Evolutionary conservation across 257 asterid genomes (phyloP), one percentile per base, ranked within the genome.

Genomic region (Solanum dulcamara): DNA sequence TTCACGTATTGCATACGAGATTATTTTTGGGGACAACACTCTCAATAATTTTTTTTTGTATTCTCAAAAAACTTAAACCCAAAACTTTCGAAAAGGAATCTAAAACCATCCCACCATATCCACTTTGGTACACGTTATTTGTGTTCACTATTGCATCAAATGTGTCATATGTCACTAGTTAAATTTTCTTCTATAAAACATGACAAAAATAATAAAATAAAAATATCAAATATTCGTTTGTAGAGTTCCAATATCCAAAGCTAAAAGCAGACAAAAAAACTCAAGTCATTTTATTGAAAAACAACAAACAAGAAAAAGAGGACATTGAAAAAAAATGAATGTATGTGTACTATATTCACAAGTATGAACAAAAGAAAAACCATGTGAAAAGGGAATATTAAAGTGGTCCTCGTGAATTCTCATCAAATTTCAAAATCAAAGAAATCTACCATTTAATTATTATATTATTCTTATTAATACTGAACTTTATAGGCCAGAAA

Each of bases 1-100:
- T 22, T 22, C 0, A 22, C 5, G 14, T 6, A 9, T 57, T 38
- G 8, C 42, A 38, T 0, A 6, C 8, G 0, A n/a, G 0, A 4
- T 53, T 4, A 57, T 28, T 2, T 28, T 20, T 62, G 17, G 3
- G 20, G 0, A 0, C 17, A 0, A 59, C 5, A 1, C 6, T 60
- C 17, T 5, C 12, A 26, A 62, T 1, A 26, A 26, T 0, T 1
- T 1, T 5, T 26, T 26, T 26, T 26, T 28, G 4, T 12, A 62
- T 62, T 28, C 20, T 62, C 10, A 62, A 62, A 62, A 12, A 7
- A 28, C 5, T 62, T 18, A 62, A 62, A 26, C 18, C 1, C 20
- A 0, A 26, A 6, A 12, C 1, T 62, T 62, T 22, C 13, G 9
- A 9, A 22, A 22, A 1, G 35, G 13, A 12, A 48, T 48, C 1